A percentile compares a stretch with the other conserved stretches of the same genome.
These are phyloP conservation scores for Eutreptiella sp. DNA, from an alignment of 208 protist genomes.

Conservation along the genomic window DNA sequence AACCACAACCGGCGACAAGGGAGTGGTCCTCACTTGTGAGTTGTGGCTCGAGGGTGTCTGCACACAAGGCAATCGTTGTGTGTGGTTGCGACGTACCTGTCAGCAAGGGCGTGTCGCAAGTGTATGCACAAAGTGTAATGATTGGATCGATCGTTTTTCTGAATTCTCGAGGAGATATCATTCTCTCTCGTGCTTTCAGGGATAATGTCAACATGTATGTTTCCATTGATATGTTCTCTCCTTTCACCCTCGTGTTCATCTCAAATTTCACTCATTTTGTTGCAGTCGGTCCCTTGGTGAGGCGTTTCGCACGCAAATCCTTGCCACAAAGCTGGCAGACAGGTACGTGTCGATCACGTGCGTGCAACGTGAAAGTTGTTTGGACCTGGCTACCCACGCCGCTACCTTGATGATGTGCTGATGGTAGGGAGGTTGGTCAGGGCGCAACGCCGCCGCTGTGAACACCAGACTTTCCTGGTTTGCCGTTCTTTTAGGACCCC, in stretches of 20 bases:
- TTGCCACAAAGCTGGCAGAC: constrained; percentile 54
- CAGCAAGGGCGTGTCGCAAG: no score
- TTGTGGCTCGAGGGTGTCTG: no score
- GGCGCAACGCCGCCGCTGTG: not conserved
- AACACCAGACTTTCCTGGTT: constrained; percentile 3
- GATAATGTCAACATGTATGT: constrained; percentile 52
- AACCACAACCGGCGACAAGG: no score
- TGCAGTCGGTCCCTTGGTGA: constrained; percentile 55
- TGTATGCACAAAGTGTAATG: constrained; percentile 46
- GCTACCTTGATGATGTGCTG: no score
- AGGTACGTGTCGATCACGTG: no score
- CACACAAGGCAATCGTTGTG: no score
- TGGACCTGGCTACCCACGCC: constrained; percentile 5
- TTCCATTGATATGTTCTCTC: not conserved
- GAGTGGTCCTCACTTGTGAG: no score
- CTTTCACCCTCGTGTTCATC: not conserved
- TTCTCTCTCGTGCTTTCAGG: constrained; percentile 71
- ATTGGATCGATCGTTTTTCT: constrained; percentile 72
- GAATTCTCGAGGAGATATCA: constrained; percentile 71
- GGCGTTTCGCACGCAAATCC: constrained; percentile 74
- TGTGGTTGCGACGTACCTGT: no score
- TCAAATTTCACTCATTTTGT: constrained; percentile 8
- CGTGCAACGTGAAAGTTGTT: no score
- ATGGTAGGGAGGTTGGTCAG: no score
- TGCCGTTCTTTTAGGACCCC: constrained; percentile 41